These are phyloP conservation scores for Neocatenulostroma microsporum DNA, from an alignment of 2,329 filamentous ascomycete species.

Conservation along the genomic window DNA sequence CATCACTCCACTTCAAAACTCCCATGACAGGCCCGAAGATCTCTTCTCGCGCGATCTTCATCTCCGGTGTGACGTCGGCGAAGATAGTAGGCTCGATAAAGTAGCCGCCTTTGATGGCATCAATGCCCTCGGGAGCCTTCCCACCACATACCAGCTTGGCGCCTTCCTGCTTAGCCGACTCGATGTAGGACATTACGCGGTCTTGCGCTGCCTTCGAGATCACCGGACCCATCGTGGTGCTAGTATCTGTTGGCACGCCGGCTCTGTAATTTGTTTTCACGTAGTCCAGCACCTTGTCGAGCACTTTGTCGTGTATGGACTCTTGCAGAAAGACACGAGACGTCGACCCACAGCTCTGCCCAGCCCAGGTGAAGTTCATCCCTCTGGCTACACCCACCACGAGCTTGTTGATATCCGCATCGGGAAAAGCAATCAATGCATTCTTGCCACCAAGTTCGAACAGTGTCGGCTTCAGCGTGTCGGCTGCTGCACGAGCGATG, in stretches of 20 bases:
- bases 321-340: slow-evolving; percentile 20
- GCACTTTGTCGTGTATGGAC: slow-evolving; percentile 13
- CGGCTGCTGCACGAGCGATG: slow-evolving; percentile 27
- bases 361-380: slow-evolving; percentile 23
- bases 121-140: slow-evolving; percentile 7
- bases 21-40: slow-evolving; percentile 47
- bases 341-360: slow-evolving; percentile 19
- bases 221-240: slow-evolving; percentile 15
- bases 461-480: slow-evolving; percentile 29
- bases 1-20: slow-evolving; percentile 15
- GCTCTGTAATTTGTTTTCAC: slow-evolving; percentile 12
- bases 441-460: slow-evolving; percentile 34
- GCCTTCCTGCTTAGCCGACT: slow-evolving; percentile 8
- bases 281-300: slow-evolving; percentile 10
- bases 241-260: slow-evolving; percentile 13
- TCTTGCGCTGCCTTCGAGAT: slow-evolving; percentile 11
- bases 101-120: slow-evolving; percentile 49
- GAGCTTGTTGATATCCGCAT: slow-evolving; percentile 26
- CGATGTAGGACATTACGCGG: slow-evolving; percentile 6
- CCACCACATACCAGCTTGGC: slow-evolving; percentile 8
- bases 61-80: slow-evolving; percentile 48
- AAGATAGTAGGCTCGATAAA: slow-evolving; percentile 56
- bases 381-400: slow-evolving; percentile 28
- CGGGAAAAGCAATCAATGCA: slow-evolving; percentile 29
- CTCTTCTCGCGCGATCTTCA: slow-evolving; percentile 54